Evolutionary conservation across 305 asterid species (phyloP).

Genomic region (Plantago coronopus): DNA sequence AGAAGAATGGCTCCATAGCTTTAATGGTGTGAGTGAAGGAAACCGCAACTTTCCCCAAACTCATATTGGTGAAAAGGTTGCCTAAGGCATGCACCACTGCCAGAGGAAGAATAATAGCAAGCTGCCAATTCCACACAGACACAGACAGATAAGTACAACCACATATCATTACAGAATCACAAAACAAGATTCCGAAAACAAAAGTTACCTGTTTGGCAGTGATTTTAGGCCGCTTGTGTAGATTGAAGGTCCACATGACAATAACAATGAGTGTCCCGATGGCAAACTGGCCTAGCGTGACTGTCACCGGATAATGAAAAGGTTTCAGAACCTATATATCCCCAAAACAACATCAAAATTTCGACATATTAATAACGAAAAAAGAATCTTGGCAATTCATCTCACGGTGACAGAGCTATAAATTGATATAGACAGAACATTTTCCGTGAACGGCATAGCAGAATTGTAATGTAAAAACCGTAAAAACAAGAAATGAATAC

Average conservation of each 20-base stretch:
- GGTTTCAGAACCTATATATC: conserved; percentile 68
- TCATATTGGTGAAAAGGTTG: conserved; percentile 89
- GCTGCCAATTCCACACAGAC: conserved; percentile 42
- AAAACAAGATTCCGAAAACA: background rate
- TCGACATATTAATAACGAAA: conserved; percentile 13
- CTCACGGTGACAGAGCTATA: too few species aligned
- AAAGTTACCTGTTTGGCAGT: conserved; percentile 71
- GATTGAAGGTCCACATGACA: conserved; percentile 75
- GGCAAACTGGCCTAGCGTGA: conserved; percentile 75
- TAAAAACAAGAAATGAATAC: too few species aligned
- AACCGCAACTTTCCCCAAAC: conserved; percentile 93
- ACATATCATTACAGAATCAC: background rate
- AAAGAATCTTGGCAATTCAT: background rate
- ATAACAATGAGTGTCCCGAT: conserved; percentile 73
- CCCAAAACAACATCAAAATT: conserved; percentile 12
- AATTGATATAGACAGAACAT: too few species aligned
- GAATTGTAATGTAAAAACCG: too few species aligned
- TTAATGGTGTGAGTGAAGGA: conserved; percentile 97
- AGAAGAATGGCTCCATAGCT: conserved; percentile 99
- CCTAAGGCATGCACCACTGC: conserved; percentile 86
- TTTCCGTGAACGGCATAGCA: too few species aligned
- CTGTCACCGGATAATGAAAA: conserved; percentile 77
- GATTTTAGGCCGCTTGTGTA: conserved; percentile 83
- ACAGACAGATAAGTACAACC: background rate
- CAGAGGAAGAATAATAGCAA: conserved; percentile 79